phyloP scores from a whole-genome alignment of 257 asterid species.

The Oldenlandia corymbosa region DNA sequence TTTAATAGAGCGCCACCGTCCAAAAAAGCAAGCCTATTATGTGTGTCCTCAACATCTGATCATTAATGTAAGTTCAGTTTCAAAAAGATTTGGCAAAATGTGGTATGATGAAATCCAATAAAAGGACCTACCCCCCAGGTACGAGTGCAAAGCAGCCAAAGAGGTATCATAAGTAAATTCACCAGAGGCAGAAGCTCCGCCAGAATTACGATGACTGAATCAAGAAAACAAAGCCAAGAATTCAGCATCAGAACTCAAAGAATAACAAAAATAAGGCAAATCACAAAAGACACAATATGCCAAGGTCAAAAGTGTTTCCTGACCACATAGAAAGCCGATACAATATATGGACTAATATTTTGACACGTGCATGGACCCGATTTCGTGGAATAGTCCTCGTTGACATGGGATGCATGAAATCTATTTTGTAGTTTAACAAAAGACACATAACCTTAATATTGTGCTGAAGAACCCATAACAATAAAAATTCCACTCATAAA shows the following conservation, averaged over 20 bases:
- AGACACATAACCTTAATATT: background rate
- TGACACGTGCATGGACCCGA: no score
- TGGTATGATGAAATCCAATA: background rate
- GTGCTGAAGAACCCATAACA: background rate
- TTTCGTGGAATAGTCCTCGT: no score
- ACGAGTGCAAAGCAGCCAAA: conserved; percentile 80
- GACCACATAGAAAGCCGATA: background rate
- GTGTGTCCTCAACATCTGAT: conserved; percentile 85
- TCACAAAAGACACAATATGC: background rate
- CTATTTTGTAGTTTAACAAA: background rate
- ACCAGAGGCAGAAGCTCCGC: conserved; percentile 61
- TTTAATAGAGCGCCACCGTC: conserved; percentile 78
- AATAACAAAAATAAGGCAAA: conserved; percentile 1
- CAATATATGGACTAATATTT: no score
- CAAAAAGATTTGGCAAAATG: conserved; percentile 14
- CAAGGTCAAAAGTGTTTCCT: background rate
- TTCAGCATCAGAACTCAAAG: conserved; percentile 1
- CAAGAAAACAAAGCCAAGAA: conserved; percentile 18
- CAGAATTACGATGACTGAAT: conserved; percentile 35
- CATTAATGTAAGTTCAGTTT: conserved; percentile 16
- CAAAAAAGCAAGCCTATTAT: conserved; percentile 67
- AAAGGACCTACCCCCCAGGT: conserved; percentile 69
- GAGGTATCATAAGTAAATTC: conserved; percentile 66
- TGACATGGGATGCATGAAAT: no score
- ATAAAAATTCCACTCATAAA: background rate